Base-by-base conservation (phyloP, 1,139 yeast species). In the Suhomyces chickasaworum region DNA sequence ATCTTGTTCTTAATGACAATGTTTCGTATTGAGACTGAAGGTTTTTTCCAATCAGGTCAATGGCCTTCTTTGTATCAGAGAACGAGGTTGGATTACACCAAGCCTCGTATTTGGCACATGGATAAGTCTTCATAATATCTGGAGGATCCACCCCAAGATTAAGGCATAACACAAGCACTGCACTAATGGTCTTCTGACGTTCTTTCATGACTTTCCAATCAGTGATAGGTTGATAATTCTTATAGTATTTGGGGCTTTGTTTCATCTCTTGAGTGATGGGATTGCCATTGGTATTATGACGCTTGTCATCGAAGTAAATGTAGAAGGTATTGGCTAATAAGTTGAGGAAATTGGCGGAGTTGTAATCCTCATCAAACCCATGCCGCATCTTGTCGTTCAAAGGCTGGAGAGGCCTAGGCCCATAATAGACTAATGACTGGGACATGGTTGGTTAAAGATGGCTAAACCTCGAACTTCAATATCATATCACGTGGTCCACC, bases 121-220 rank as follows among this genome's bases (percentile, higher is more conserved):
- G 98, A 53, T 88, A 91, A 0, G 98, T 90, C 64, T 90, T 89
- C 67, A 89, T 83, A 31, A 91, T 83, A 65, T 95, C 99, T 1
- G 99, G 99, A 3, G 99, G 99, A 55, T 93, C 98, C 2, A 93
- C 97, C 4, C 99, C 98, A 41, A 93, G 71, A 61, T 95, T 93
- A 37, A 93, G 73, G 63, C 99, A 93, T 41, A 93, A 69, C 44
- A 93, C 91, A 23, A 93, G 72, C 12, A 96, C 97, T 0, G 98
- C 99, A 49, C 89, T 84, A n/a, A 91, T 90, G 1, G 99, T 95
- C 61, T 91, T 86, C 61, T 88, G 96, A 36, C 97, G 80, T 57
- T 90, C 97, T 53, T 86, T 83, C 78, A 89, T 87, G 29, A 84
- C 79, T 56, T 95, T 87, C 99, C 99, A 93, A 60, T 93, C 98